Percentiles rank a stretch among this genome's conserved stretches.
phyloP scores from a whole-genome alignment of 2,329 filamentous ascomycete species.

The Colletotrichum spinosum region DNA sequence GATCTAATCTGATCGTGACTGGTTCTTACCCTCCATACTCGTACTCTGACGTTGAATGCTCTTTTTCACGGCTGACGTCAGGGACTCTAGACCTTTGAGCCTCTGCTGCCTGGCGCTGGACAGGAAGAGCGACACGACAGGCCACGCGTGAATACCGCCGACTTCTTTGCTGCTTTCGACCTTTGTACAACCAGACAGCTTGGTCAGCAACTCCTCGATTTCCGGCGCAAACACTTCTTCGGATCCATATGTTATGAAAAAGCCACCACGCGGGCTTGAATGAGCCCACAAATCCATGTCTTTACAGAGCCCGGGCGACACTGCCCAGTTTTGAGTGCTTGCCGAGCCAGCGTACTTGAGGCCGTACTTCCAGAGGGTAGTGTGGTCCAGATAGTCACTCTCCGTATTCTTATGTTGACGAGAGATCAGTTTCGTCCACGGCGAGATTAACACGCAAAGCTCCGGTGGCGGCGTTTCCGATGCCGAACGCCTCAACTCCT shows the following conservation, averaged over 20 bases:
- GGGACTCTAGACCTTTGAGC: constrained; percentile 61
- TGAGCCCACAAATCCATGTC: constrained; percentile 66
- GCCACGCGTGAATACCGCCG: constrained; percentile 85
- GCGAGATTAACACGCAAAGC: constrained; percentile 80
- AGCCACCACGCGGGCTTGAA: constrained; percentile 74
- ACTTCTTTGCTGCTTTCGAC: constrained; percentile 70
- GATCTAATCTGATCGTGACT: constrained; percentile 71
- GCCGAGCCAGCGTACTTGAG: constrained; percentile 71
- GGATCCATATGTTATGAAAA: constrained; percentile 77
- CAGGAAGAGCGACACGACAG: constrained; percentile 74
- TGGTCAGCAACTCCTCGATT: constrained; percentile 68
- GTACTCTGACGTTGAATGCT: constrained; percentile 23
- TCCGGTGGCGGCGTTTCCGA: constrained; percentile 46
- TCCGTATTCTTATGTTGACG: constrained; percentile 73
- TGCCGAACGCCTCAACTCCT: constrained; percentile 23
- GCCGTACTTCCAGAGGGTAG: constrained; percentile 76
- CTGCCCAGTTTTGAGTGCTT: constrained; percentile 64
- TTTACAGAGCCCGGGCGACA: constrained; percentile 52
- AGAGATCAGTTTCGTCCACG: constrained; percentile 82
- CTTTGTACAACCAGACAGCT: constrained; percentile 64
- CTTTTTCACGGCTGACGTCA: constrained; percentile 36
- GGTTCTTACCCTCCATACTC: neutral
- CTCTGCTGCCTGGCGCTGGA: constrained; percentile 61
- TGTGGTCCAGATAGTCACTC: constrained; percentile 80
- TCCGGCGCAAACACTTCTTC: constrained; percentile 84